Base-by-base conservation (phyloP, 768 basidiomycete genomes). In the Kwoniella sp. region DNA sequence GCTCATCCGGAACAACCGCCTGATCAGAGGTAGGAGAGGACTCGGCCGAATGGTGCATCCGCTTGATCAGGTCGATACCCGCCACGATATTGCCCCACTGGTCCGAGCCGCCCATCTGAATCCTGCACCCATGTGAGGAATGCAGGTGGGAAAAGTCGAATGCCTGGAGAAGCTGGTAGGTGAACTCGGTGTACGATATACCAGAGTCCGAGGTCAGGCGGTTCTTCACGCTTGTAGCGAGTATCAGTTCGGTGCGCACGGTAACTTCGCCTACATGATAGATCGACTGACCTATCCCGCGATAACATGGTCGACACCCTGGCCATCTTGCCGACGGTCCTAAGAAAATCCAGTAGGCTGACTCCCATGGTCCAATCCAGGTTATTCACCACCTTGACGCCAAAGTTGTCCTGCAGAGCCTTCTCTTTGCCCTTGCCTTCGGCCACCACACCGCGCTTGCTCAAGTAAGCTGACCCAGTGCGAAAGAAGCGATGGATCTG, bases 41-140 rank as follows among this genome's bases (percentile, higher is more conserved):
- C 29, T 23, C n/a, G 17, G 26, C n/a, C 27, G 42, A 15, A 20
- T 5, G 34, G 15, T 49, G 47, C 4, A 39, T 39, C 44, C 84
- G 83, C 48, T 82, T 80, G 65, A 98, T 92, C 50, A 99, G 81
- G 50, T 96, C 90, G 28, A 96, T 78, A 19, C 95, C 95, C 23
- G 89, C 87, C 26, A 93, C 76, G 59, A 99, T 96, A 70, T 99
- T 99, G 14, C 95, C 95, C 88, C 91, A 95, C 73, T 99, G 95
- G 73, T 99, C 95, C 0, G 90, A 92, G 9, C 95, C 95, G 42
- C 95, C 95, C 34, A 98, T 76, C 74, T 99, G 95, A 36, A 95
- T 81, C 12, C 81, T 81, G 73, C 93, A 96, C 3, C 78, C 78
- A 46, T 81, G 78, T 19, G 79, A 71, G 70, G 86, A 76, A 54